Conservation (phyloP, 306 rosid species). For the Sicyos baderoa region DNA sequence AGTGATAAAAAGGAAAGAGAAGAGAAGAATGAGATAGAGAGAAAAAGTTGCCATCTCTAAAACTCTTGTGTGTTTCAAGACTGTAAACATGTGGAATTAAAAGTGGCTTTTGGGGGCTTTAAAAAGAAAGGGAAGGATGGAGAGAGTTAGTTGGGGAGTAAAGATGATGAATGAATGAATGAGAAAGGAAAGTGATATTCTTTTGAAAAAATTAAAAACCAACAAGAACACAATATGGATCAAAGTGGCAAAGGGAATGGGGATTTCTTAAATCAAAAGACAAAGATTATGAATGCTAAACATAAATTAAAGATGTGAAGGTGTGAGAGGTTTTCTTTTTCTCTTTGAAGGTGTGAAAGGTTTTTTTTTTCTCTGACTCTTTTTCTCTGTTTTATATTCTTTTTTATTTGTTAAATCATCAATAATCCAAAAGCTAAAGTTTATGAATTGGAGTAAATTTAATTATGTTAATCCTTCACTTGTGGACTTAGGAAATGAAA, state of each 20-base stretch:
- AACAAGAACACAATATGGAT: neutral
- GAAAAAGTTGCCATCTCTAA: neutral
- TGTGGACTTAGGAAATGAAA: too few species aligned
- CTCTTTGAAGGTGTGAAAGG: too few species aligned
- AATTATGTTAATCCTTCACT: too few species aligned
- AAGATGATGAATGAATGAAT: neutral
- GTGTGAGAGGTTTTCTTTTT: neutral
- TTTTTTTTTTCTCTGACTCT: neutral
- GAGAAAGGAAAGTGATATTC: constrained; percentile 1
- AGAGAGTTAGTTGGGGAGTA: constrained; percentile 1
- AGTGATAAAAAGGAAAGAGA: neutral
- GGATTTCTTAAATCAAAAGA: constrained; percentile 2
- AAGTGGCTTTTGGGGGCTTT: neutral
- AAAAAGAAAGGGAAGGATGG: neutral
- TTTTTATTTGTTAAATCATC: too few species aligned
- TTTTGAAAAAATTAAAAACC: neutral
- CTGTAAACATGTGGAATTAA: neutral
- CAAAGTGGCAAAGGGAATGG: constrained; percentile 11
- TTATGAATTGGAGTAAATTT: too few species aligned
- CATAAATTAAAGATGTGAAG: neutral
- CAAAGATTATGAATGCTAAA: constrained; percentile 14
- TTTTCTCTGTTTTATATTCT: neutral
- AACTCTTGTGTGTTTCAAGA: neutral
- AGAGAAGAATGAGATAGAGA: constrained; percentile 4
- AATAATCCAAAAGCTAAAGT: too few species aligned